Base-by-base conservation (phyloP, 257 asterid species). In the Gentiana dahurica region DNA sequence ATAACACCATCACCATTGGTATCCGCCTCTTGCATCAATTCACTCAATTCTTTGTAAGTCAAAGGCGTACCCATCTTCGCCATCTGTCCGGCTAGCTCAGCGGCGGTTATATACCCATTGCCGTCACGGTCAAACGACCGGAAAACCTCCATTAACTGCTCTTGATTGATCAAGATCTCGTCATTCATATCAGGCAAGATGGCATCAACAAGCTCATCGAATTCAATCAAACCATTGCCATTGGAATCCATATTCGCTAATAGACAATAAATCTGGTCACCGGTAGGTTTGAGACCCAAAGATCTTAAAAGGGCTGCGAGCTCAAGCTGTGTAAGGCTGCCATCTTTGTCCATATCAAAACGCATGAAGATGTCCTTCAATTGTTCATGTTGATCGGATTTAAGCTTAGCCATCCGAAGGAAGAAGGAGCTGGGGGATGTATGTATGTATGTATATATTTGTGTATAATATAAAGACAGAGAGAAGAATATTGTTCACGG, bases 1-100 rank as follows among this genome's bases (percentile, higher is more conserved):
- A 82, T 77, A 38, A 79, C 84, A 1, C 90, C 90, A 52, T 82
- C 90, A 0, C 90, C 90, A 7, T 82, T 77, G 0, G 80, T 71
- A 34, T 80, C 84, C 3, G 87, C 87, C 12, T 80, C 81, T 38
- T 56, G 63, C 81, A 77, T 75, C 76, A 80, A 65, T 53, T 70
- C 77, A 0, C 68, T 54, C 5, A 80, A 62, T 57, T 80, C 80
- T 9, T 58, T 55, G 8, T 77, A 80, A 3, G 81, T 74, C 51
- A 80, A 58, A 8, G 80, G 80, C 13, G 70, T 79, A 2, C 84
- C 84, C 79, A 82, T 79, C 54, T 79, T 79, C 1, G 84, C 74
- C 90, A 79, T 79, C 46, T 69, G 74, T 3, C 79, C 76, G 0
- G 86, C 82, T 6, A 82, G 65, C 64, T 82, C 90, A 0, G 84